Base-by-base conservation (phyloP, 352 stramenopile species). In the Globisporangium cederbergense region DNA sequence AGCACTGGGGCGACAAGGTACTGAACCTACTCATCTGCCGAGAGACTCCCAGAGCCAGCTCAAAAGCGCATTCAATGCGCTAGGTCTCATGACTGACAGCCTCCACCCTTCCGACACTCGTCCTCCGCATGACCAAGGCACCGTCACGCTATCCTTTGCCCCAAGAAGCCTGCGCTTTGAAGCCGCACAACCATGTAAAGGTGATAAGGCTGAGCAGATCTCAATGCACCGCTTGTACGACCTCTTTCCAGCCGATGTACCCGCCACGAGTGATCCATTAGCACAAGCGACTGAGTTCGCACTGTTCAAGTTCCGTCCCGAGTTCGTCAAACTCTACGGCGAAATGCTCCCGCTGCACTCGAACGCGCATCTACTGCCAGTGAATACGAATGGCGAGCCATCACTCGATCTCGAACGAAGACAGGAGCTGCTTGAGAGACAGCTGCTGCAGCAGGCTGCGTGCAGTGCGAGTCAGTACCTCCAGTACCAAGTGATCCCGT, bases 321-420 rank as follows among this genome's bases (percentile, higher is more conserved):
- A 91, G 60, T 85, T 88, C n/a, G 76, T 86, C 46, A 52, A 32
- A 4, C 61, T 70, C 40, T 72, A 78, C 55, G 75, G 78, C 0
- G 70, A 64, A 0, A 71, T 65, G 14, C 46, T 89, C 0, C 74
- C 74, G 1, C 52, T 88, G 32, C 61, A 75, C 30, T 72, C 78
- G 14, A 81, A 81, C 40, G 74, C 65, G 4, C 64, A 76, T 16
- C 42, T 8, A 2, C 6, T 18, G 2, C 28, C 40, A 52, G 2
- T 2, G 47, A 65, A 11, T 49, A 22, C 25, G 25, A 28, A 28
- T 28, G 25, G 25, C 25, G 25, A 28, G 25, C 25, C 25, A 28
- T 28, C 25, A 28, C 25, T 28, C 25, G 25, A 28, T 1, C 25
- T 28, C 2, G 25, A 28, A 1, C 25, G 25, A 28, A 28, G 25